These are phyloP conservation scores for Penicillium sp. DNA, from an alignment of 2,329 filamentous ascomycete species.

Conservation along the genomic window DNA sequence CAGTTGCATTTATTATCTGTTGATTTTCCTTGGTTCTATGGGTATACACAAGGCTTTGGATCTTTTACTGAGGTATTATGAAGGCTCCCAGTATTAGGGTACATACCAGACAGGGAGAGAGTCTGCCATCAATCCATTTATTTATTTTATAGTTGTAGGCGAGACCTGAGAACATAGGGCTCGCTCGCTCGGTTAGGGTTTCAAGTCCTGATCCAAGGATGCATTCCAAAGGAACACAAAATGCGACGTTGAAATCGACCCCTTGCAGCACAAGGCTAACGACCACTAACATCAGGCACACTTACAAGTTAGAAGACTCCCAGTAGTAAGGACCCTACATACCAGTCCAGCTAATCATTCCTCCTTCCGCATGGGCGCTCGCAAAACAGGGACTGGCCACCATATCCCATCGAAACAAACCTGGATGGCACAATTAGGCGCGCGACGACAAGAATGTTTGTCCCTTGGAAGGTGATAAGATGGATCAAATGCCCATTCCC, in stretches of 20 bases:
- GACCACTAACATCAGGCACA: background rate
- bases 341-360: background rate
- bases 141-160: too few relatives aligned
- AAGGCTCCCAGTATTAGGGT: too few relatives aligned
- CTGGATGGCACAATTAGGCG: background rate
- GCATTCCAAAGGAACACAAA: background rate
- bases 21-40: too few relatives aligned
- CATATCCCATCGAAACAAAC: background rate
- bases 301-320: too few relatives aligned
- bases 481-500: background rate
- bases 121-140: too few relatives aligned
- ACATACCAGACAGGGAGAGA: too few relatives aligned
- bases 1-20: too few relatives aligned
- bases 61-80: too few relatives aligned
- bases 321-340: too few relatives aligned
- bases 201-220: background rate
- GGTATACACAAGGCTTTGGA: background rate
- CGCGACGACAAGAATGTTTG: conserved; percentile 3
- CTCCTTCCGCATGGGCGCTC: background rate
- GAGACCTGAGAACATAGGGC: too few relatives aligned
- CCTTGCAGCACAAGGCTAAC: background rate
- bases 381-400: background rate
- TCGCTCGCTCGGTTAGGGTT: background rate
- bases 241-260: background rate
- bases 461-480: background rate